Evolutionary conservation across 2,329 filamentous ascomycete species (phyloP).

Genomic region (Aureobasidium zeae): DNA sequence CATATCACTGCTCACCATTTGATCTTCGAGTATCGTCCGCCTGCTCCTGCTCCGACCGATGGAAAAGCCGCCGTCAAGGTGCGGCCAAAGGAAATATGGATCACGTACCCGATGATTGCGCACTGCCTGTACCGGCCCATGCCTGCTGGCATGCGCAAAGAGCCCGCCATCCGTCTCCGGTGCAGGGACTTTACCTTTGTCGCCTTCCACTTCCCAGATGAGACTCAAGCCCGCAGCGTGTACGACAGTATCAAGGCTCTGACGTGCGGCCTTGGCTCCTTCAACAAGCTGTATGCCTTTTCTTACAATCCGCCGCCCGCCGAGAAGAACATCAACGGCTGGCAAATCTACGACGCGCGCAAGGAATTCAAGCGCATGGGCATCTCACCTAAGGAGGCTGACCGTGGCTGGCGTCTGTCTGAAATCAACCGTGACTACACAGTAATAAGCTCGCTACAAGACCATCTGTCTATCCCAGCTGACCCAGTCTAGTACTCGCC

Average conservation of each 20-base stretch:
- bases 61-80: constrained; percentile 28
- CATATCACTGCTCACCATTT: constrained; percentile 56
- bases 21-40: constrained; percentile 51
- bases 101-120: constrained; percentile 86
- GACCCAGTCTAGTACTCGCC: constrained; percentile 57
- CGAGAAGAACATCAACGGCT: constrained; percentile 67
- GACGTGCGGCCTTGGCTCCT: constrained; percentile 70
- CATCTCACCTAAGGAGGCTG: constrained; percentile 67
- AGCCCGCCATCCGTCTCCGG: constrained; percentile 75
- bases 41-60: constrained; percentile 19
- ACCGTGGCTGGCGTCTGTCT: constrained; percentile 81
- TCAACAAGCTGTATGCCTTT: constrained; percentile 90
- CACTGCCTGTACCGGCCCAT: constrained; percentile 70
- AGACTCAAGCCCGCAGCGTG: constrained; percentile 66
- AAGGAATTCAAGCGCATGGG: constrained; percentile 83
- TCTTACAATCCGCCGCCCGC: constrained; percentile 59
- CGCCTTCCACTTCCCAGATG: constrained; percentile 75
- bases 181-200: constrained; percentile 92
- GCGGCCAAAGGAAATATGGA: constrained; percentile 68
- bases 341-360: constrained; percentile 75
- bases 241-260: constrained; percentile 77
- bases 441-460: constrained; percentile 30
- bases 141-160: constrained; percentile 57
- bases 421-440: constrained; percentile 81
- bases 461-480: not conserved